Conservation (phyloP, 768 basidiomycete species). For the Gymnopilus dilepis region DNA sequence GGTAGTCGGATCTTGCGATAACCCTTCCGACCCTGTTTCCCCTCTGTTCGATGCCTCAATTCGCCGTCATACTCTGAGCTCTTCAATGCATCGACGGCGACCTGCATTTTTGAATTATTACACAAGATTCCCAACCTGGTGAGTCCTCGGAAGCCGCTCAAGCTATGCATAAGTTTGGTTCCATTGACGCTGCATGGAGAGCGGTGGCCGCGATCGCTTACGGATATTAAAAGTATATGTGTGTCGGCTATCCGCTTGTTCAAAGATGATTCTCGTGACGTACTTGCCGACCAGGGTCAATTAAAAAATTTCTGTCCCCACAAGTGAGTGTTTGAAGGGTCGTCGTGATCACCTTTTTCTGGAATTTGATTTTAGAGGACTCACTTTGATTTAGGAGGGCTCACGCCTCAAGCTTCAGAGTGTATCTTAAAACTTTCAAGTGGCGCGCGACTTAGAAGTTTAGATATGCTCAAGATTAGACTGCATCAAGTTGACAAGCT, state of each 20-base stretch:
- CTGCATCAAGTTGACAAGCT: background rate
- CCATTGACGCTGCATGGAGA: background rate
- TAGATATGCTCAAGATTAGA: background rate
- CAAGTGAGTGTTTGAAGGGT: background rate
- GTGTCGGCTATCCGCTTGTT: background rate
- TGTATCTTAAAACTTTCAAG: too few species aligned
- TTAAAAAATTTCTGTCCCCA: background rate
- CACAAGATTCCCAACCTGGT: too few species aligned
- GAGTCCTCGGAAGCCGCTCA: too few species aligned
- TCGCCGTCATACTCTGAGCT: background rate
- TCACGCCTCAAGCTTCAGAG: too few species aligned
- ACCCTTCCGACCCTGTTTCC: background rate
- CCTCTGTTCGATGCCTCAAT: background rate
- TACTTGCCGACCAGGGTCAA: background rate
- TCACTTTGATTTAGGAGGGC: background rate
- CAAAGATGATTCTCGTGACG: background rate
- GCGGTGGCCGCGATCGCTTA: background rate
- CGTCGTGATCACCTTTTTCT: background rate
- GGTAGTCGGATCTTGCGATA: background rate
- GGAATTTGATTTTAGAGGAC: background rate
- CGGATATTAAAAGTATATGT: background rate
- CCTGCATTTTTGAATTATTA: too few species aligned
- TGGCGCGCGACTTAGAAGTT: background rate
- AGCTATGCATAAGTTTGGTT: too few species aligned
- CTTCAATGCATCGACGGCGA: too few species aligned